Evolutionary conservation across 805 yeast genomes (phyloP), one percentile per base, ranked within the genome.

Genomic region (Jamesozyma lodderae): DNA sequence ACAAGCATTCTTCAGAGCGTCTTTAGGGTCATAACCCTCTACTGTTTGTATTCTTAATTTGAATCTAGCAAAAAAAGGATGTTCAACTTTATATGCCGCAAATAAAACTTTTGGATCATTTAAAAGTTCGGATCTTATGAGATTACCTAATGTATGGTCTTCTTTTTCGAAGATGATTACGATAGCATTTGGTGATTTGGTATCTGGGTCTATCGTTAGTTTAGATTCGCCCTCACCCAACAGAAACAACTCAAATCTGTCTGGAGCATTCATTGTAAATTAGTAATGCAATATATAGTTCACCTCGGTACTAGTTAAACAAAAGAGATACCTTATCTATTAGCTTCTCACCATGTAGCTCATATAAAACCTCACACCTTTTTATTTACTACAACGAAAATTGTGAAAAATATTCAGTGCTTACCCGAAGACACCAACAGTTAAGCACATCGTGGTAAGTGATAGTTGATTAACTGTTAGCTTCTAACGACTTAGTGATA

Each of bases 141-240:
- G 62, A 60, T 92, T 92, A 20, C 95, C 98, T 42, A 92, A 69
- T 3, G 99, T 92, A 59, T 92, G 99, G 61, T 92, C 99, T 62
- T 92, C 99, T 58, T 95, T 81, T 62, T 92, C 97, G 50, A 92
- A 86, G 45, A 85, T 86, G 49, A 92, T 73, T 43, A 88, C 76
- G 33, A 94, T 88, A 32, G 97, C 94, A 59, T 92, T 92, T 17
- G 97, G 95, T 25, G 90, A 92, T 53, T 88, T 83, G 40, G 94
- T 78, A 64, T 92, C 99, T 6, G 96, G 96, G 22, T 87, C 81
- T 38, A 92, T 78, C 44, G 80, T 79, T 44, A 92, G 72, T 84
- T 92, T 92, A 37, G 90, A 82, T 38, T 85, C 94, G 38, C 98
- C 97, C 62, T 92, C 99, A n/a, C 96, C 97, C 52, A 92, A 72